phyloP scores from a whole-genome alignment of 2,329 filamentous ascomycete species.

The Tothia fuscella region DNA sequence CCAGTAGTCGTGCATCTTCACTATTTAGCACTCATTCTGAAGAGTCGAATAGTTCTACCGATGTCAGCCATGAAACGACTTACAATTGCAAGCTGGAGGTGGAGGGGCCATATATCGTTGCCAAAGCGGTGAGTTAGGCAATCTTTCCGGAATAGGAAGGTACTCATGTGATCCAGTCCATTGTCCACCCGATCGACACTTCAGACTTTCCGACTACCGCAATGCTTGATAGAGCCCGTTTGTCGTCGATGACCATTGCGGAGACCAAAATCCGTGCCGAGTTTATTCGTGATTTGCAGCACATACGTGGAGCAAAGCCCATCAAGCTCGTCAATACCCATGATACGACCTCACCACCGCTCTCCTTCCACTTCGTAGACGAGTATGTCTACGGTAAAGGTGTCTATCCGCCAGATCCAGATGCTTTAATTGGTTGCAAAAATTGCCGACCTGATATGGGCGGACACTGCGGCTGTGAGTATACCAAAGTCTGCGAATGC shows the following conservation, averaged over 20 bases:
- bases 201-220: constrained; percentile 22
- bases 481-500: constrained; percentile 51
- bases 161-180: constrained; percentile 7
- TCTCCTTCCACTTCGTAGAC: constrained; percentile 58
- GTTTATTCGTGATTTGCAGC: constrained; percentile 23
- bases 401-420: constrained; percentile 47
- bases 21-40: background rate
- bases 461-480: constrained; percentile 47
- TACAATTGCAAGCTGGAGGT: constrained; percentile 31
- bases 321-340: constrained; percentile 49
- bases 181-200: constrained; percentile 18
- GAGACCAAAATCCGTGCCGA: constrained; percentile 25
- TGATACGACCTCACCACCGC: constrained; percentile 43
- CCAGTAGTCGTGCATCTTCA: background rate
- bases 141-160: too few relatives aligned
- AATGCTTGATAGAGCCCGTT: constrained; percentile 19
- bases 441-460: constrained; percentile 46
- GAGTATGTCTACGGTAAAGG: constrained; percentile 46
- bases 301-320: constrained; percentile 29
- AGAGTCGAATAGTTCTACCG: background rate
- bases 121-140: constrained; percentile 19
- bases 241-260: constrained; percentile 14
- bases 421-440: constrained; percentile 56
- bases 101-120: constrained; percentile 25
- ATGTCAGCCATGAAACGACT: too few relatives aligned